Percentiles rank a stretch among this genome's conserved stretches.
Conservation (phyloP, 176 grass and related monocot species). For the Otatea glauca region DNA sequence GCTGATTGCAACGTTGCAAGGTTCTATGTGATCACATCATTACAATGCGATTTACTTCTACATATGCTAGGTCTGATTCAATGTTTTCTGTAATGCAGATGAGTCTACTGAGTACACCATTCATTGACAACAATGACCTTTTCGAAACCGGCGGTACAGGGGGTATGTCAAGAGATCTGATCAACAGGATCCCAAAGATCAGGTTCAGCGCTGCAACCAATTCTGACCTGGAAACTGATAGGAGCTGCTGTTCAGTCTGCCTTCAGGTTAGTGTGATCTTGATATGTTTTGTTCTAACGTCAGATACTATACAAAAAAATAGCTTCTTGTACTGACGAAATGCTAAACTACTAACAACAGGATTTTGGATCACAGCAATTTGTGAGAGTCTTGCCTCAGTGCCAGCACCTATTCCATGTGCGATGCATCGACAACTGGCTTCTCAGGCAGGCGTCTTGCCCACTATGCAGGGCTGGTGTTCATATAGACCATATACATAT, state of each 20-base stretch:
- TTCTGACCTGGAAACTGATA: slow-evolving; percentile 51
- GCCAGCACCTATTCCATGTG: slow-evolving; percentile 72
- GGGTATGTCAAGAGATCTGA: slow-evolving; percentile 60
- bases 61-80: slow-evolving; percentile 30
- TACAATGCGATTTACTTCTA: not conserved
- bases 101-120: slow-evolving; percentile 62
- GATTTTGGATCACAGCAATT: slow-evolving; percentile 58
- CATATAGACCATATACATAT: slow-evolving; percentile 60
- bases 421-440: slow-evolving; percentile 81
- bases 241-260: slow-evolving; percentile 73
- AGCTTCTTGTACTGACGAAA: slow-evolving; percentile 22
- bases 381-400: slow-evolving; percentile 69
- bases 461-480: slow-evolving; percentile 65
- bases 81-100: slow-evolving; percentile 56
- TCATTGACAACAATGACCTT: slow-evolving; percentile 69
- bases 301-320: not conserved
- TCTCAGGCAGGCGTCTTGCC: slow-evolving; percentile 66
- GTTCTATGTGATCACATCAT: slow-evolving; percentile 18
- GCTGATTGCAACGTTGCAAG: slow-evolving; percentile 21
- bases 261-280: slow-evolving; percentile 69
- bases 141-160: slow-evolving; percentile 63
- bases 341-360: slow-evolving; percentile 33
- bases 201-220: slow-evolving; percentile 47
- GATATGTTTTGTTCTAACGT: not conserved
- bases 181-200: slow-evolving; percentile 61